Base-by-base conservation (phyloP, 768 basidiomycete species). In the Pleurotus salmoneostramineus region DNA sequence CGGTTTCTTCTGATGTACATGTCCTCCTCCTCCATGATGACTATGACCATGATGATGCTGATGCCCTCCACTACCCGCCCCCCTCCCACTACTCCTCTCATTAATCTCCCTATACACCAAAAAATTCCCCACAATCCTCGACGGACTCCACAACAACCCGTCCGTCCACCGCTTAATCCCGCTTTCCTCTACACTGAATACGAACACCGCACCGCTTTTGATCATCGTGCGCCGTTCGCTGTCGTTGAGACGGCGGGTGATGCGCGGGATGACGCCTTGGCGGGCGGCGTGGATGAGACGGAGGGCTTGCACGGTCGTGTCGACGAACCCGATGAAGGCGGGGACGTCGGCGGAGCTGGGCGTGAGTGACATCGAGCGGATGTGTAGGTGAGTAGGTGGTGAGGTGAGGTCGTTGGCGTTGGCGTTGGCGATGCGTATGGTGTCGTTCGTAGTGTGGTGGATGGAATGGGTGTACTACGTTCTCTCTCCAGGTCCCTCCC, bases 111-210 rank as follows among this genome's bases (percentile, higher is more conserved):
- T 85, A 71, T 94, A 94, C 65, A 93, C 89, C 64, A 95, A 74
- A 69, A 92, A 93, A 70, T 93, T 93, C 60, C 88, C 88, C 21
- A 91, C 83, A 62, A 93, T 93, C 6, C 91, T 81, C 59, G 88
- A 91, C 0, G 91, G 91, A 15, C 87, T 89, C 91, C 92, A 95
- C 8, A 87, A 72, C 17, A 89, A 69, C 40, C 86, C 81, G 64
- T 83, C 81, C 35, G 92, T 95, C 88, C 91, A 92, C 12, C 91
- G 79, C 69, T 90, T 92, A 71, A 95, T 93, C 10, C 89, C 89
- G 66, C 89, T 91, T 68, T 92, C 90, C 64, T 91, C 87, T 65
- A 93, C 91, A 67, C 89, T 89, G 73, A 93, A 95, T 50, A 95
- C 86, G 68, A 93, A 95, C 12, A 93, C 84, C 49, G 91, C 89